Evolutionary conservation across 2,329 filamentous ascomycete genomes (phyloP), one percentile per base, ranked within the genome.

Genomic region (Bipolaris oryzae): DNA sequence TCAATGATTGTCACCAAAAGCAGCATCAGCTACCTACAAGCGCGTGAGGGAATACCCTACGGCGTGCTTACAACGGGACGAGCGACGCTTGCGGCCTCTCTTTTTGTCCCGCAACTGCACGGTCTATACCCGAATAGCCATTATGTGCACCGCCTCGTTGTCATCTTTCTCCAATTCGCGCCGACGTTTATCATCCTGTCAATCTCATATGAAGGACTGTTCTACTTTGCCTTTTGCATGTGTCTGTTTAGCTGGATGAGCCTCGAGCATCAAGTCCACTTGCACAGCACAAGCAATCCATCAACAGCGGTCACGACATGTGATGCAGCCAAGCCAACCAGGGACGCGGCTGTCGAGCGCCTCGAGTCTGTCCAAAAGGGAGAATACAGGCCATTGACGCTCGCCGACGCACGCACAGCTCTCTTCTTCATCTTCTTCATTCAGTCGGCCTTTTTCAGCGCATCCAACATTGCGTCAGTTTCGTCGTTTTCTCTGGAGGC

Each of bases 361-460:
- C 65, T 74, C 15, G 42, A 64, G 5, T 68, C 75, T 5, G 51
- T 76, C 7, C 53, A 72, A 41, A 64, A 74, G 51, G 55, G 74
- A 65, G 55, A 77, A 58, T 85, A 84, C 78, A 89, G 94, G 39
- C 82, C 89, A 0, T 83, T 98, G 46, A 87, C 84, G 1, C 82
- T 98, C 5, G 85, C 89, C n/a, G 95, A 99, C 74, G 87, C 89
- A 3, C 90, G 96, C 35, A 89, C 96, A 34, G 89, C 92, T 1
- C 84, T 99, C 6, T 98, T 98, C 81, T 97, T 98, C 82, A 89
- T 99, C 76, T 92, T 92, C 65, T 85, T 99, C 37, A 84, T 99
- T 5, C 95, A 99, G 77, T 94, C 93, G 3, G 95, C 90, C 49
- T 99, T 99, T 78, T 99, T 98, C 84, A 91, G 89, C 78, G 98